phyloP scores from a whole-genome alignment of 495 filamentous ascomycete genomes.

The Aspergillus carlsbadensis region DNA sequence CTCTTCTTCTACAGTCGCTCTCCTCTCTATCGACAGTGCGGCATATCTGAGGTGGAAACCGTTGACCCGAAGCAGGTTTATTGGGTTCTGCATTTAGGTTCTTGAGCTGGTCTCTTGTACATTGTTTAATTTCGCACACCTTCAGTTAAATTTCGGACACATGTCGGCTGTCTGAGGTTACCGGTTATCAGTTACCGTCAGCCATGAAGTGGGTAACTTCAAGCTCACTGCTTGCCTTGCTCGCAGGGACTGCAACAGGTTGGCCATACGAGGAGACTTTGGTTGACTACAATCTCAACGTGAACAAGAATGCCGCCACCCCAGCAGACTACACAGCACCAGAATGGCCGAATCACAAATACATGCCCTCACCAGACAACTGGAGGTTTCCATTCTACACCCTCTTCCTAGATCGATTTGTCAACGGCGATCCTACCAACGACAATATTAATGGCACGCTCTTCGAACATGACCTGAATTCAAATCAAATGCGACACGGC shows the following conservation, averaged over 20 bases:
- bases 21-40: not conserved
- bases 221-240: constrained; percentile 28
- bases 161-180: constrained; percentile 24
- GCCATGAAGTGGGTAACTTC: constrained; percentile 37
- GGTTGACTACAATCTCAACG: constrained; percentile 60
- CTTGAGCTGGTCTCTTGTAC: constrained; percentile 3
- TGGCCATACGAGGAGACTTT: constrained; percentile 57
- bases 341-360: constrained; percentile 56
- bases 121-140: constrained; percentile 1
- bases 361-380: constrained; percentile 58
- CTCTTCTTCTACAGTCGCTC: constrained; percentile 5
- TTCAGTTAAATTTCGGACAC: constrained; percentile 15
- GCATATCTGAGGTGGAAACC: not conserved
- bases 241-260: constrained; percentile 29
- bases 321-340: constrained; percentile 61
- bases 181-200: constrained; percentile 9
- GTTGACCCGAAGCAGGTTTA: constrained; percentile 10
- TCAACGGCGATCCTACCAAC: constrained; percentile 71
- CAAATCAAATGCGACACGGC: constrained; percentile 73
- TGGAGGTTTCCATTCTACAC: constrained; percentile 77
- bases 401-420: constrained; percentile 67
- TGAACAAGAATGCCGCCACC: constrained; percentile 54
- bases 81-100: not conserved
- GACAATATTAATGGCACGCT: constrained; percentile 68
- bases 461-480: constrained; percentile 67